Base-by-base conservation (phyloP, 495 filamentous ascomycete genomes). In the Penicilliopsis zonata region DNA sequence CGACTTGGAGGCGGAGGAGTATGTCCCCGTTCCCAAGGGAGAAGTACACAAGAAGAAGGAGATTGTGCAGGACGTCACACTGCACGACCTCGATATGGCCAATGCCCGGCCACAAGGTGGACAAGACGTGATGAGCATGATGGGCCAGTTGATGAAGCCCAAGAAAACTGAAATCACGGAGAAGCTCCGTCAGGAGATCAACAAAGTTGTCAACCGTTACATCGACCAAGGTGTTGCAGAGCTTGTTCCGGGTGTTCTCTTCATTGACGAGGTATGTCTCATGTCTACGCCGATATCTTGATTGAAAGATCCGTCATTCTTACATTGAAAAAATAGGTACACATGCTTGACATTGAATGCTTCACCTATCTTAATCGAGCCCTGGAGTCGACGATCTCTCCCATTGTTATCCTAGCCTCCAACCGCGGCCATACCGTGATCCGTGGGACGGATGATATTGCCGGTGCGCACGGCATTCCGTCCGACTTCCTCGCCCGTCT, bases 11-110 rank as follows among this genome's bases (percentile, higher is more conserved):
- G 90, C 90, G 0, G 90, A 96, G 51, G 90, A 98, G 54, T 96
- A 96, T 55, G 90, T 96, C 30, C 90, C 90, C 3, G 90, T 98
- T 36, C 90, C 90, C 13, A 95, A 98, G 61, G 90, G 90, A 25
- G 90, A 98, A 45, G 90, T 98, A 23, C 90, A 95, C 63, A 98
- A 96, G 70, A 94, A 95, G 73, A 98, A 98, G 66, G 90, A 98
- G 61, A 88, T 96, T 35, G 90, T 98, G n/a, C 90, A 98, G 53
- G 90, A 96, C 49, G 90, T 98, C 35, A 93, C 87, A 19, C 68
- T 98, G 35, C 90, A 98, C 47, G 90, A 98, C 44, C 63, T 98
- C 29, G 90, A 98, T 51, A 85, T 94, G 41, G 90, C 90, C 41
- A 98, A 98, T 46, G 83, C 90, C 8, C 69, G 88, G 36, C 92